Evolutionary conservation across 2,329 filamentous ascomycete genomes (phyloP), one percentile per base, ranked within the genome.

Genomic region (Colletotrichum shisoi): DNA sequence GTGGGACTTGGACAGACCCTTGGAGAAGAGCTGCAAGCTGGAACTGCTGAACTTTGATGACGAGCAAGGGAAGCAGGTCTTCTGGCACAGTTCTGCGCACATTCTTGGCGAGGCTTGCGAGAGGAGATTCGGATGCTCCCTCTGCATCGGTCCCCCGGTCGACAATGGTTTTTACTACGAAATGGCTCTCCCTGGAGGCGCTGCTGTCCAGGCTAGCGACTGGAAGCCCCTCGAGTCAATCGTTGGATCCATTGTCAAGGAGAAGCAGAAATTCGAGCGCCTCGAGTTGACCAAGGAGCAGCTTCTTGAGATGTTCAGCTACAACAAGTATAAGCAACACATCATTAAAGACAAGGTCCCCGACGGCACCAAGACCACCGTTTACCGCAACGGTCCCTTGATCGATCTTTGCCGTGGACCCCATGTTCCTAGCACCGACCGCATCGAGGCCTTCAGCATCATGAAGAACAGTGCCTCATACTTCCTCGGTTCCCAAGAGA

Each of bases 301-400:
- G 72, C 85, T 98, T 57, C 87, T 95, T 59, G 93, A 97, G 56
- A 73, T 69, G 92, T 98, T 98, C 83, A 88, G 89, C 73, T 96
- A 96, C 85, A 97, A 96, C 85, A 95, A 95, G 78, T 98, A 97
- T 84, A 98, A 99, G 87, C 89, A 96, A 77, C 92, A 97, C 79
- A 96, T 98, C 79, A 98, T 99, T 81, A 90, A 93, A 73, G 91
- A 93, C 82, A 93, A 96, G 79, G 92, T 98, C 69, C 84, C 89
- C 45, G 93, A 97, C 72, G 93, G 93, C 72, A 94, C 93, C 63
- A 92, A 86, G 76, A 96, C 93, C 76, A 98, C 95, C 11, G 94
- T 98, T 46, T 99, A 98, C 80, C 89, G 93, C 70, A 96, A 93
- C 75, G 95, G 95, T 66, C 93, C 93, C 15, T 84, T 98, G 63